A percentile compares a stretch with the other conserved stretches of the same genome.
Conservation (phyloP, 495 filamentous ascomycete genomes). For the Aspergillus indologenus region DNA sequence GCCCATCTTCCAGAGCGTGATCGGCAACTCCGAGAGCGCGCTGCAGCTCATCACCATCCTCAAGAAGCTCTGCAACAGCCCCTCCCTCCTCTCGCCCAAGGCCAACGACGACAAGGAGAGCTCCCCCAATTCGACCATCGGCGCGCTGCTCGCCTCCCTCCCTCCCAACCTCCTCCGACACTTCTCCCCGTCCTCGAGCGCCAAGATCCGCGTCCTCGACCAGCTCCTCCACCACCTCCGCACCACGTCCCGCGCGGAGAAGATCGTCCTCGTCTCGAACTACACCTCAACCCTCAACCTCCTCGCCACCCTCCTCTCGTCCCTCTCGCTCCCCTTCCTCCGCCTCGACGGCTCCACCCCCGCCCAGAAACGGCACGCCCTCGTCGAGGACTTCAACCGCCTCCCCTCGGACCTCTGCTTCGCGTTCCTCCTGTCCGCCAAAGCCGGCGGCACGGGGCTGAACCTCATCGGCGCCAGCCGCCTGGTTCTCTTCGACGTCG, state of each 20-base stretch:
- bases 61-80: conserved; percentile 82
- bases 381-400: conserved; percentile 77
- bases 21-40: conserved; percentile 66
- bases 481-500: conserved; percentile 74
- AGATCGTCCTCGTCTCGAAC: conserved; percentile 79
- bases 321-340: conserved; percentile 62
- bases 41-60: conserved; percentile 74
- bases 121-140: conserved; percentile 36
- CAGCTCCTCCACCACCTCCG: conserved; percentile 61
- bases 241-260: conserved; percentile 58
- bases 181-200: conserved; percentile 57
- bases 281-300: conserved; percentile 76
- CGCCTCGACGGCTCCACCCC: conserved; percentile 75
- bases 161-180: conserved; percentile 56
- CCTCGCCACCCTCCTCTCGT: conserved; percentile 60
- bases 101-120: conserved; percentile 24
- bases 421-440: conserved; percentile 77
- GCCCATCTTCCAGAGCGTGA: conserved; percentile 61
- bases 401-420: conserved; percentile 54
- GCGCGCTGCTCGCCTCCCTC: conserved; percentile 54
- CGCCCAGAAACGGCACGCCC: conserved; percentile 61
- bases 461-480: conserved; percentile 77
- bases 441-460: conserved; percentile 70
- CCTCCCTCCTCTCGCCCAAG: conserved; percentile 57
- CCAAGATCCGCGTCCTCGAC: conserved; percentile 72